Evolutionary conservation across 106 monocot species (phyloP), one percentile per base, ranked within the genome.

Genomic region (Allium sativum): DNA sequence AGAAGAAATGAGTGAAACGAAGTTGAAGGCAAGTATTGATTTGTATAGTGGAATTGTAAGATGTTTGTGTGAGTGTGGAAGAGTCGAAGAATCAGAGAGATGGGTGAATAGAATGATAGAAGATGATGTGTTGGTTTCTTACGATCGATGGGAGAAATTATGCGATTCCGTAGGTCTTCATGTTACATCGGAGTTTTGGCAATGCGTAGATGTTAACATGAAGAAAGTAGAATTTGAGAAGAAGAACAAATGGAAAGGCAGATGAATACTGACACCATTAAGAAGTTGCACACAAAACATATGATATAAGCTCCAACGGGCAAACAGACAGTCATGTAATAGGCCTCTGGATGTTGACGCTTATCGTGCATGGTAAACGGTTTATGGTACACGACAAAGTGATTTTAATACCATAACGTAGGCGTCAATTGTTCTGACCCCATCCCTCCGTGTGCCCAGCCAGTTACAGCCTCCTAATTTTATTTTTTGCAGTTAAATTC

Each of bases 91-190:
- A 69, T 55, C 59, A 0, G 11, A 47, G 7, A 18, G 42, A 18
- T 62, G 58, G 21, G 41, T 78, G 73, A 69, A 73, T 45, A 10
- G 0, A 53, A 73, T 73, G 63, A 59, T 78, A 22, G 78, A 69
- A 47, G 65, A 45, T 53, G 73, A 73, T 6, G 53, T 64, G 20
- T 69, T 78, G 50, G 78, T 59, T 73, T 78, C 78, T 48, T 78
- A 73, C 53, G 18, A 51, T 44, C 58, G 22, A 5, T 78, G 73
- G 72, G 64, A 73, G 13, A 18, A 8, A 50, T 7, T 64, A 15
- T 64, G 52, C 51, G 64, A 64, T 48, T 64, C 64, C 40, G 4
- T 52, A 2, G 2, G 7, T 20, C 40, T 52, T 21, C 31, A 50
- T 6, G 61, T 19, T 18, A 45, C 9, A 9, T 44, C 18, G 19